These are phyloP conservation scores for Petunia hybrid DNA, from an alignment of 305 asterid species.

Conservation along the genomic window DNA sequence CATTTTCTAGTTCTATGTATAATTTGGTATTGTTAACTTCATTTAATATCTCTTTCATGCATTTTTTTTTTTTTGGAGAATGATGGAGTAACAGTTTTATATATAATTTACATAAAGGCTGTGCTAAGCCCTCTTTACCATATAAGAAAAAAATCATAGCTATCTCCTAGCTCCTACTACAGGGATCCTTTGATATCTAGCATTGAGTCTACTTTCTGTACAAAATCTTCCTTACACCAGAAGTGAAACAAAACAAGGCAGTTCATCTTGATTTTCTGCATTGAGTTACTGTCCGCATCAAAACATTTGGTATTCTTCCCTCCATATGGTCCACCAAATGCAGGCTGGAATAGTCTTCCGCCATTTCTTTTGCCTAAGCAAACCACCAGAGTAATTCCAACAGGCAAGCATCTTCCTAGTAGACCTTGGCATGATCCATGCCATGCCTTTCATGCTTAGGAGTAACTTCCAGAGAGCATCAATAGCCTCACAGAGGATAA, in stretches of 20 bases:
- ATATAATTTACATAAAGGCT: background rate
- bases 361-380: too few relatives aligned
- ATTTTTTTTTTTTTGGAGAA: background rate
- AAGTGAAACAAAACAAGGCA: background rate
- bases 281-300: background rate
- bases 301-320: too few relatives aligned
- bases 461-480: too few relatives aligned
- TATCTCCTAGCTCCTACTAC: background rate
- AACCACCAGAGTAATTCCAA: too few relatives aligned
- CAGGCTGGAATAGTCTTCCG: too few relatives aligned
- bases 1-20: background rate
- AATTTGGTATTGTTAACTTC: slow-evolving; percentile 9
- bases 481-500: too few relatives aligned
- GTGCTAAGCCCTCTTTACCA: background rate
- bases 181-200: background rate
- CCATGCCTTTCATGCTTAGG: too few relatives aligned
- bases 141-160: background rate
- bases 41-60: slow-evolving; percentile 4
- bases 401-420: too few relatives aligned
- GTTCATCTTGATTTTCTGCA: background rate
- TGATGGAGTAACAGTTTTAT: background rate
- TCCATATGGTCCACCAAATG: too few relatives aligned
- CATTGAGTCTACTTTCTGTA: background rate
- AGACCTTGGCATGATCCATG: too few relatives aligned
- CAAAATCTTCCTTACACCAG: background rate